phyloP scores from a whole-genome alignment of 805 yeast species.

The Starmerella vaccinii region DNA sequence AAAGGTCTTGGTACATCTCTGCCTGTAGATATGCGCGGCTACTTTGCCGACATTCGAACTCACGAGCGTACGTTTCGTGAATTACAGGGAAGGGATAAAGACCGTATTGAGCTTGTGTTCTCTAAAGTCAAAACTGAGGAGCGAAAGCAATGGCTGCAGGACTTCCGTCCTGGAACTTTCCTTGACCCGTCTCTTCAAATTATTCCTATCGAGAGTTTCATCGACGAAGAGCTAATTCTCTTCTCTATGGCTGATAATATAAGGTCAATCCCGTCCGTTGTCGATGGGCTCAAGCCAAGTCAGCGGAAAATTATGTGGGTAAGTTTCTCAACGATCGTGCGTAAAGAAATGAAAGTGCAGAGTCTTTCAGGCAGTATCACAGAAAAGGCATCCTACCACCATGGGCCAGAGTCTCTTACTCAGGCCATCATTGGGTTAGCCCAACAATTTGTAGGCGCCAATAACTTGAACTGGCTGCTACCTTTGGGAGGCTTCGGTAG shows the following conservation, averaged over 20 bases:
- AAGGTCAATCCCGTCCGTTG: constrained; percentile 84
- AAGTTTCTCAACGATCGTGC: constrained; percentile 62
- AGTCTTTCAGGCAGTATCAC: constrained; percentile 83
- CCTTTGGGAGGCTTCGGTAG: constrained; percentile 97
- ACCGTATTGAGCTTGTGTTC: constrained; percentile 79
- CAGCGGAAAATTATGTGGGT: constrained; percentile 90
- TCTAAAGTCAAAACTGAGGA: constrained; percentile 93
- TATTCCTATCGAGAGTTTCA: constrained; percentile 87
- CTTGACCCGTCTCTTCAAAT: constrained; percentile 64
- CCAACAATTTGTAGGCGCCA: constrained; percentile 88
- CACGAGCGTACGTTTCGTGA: constrained; percentile 81
- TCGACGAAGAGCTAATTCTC: constrained; percentile 85
- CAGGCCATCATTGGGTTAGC: constrained; percentile 92
- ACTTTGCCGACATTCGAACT: constrained; percentile 71
- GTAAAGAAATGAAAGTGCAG: constrained; percentile 74
- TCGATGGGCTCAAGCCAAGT: constrained; percentile 95
- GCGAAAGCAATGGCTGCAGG: constrained; percentile 91
- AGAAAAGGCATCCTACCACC: constrained; percentile 87
- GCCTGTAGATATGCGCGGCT: constrained; percentile 72
- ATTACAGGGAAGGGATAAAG: constrained; percentile 61
- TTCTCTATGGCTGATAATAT: constrained; percentile 95
- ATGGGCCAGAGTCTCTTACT: constrained; percentile 79
- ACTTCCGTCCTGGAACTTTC: constrained; percentile 84
- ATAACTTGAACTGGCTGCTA: constrained; percentile 69
- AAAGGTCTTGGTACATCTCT: constrained; percentile 97